Evolutionary conservation across 106 monocot species (phyloP), one percentile per base, ranked within the genome.

Genomic region (Posidonia australis): DNA sequence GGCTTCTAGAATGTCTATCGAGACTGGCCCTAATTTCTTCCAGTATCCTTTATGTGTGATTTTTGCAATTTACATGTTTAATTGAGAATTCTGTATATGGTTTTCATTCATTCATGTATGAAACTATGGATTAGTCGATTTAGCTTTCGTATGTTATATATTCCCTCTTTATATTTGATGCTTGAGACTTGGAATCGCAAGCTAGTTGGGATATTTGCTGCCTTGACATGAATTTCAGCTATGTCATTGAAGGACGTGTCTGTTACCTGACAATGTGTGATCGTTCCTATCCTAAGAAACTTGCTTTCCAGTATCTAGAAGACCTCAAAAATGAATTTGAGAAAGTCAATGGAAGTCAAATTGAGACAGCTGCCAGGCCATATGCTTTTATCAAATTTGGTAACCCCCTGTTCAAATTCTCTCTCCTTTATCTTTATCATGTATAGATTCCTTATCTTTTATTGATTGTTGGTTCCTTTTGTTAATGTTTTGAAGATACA

Each of bases 231-330:
- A 42, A 31, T 79, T 58, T 66, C 62, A 96, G 94, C 58, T 96
- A 96, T 66, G 90, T 87, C 54, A 96, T 96, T 68, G 94, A 96
- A 77, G 90, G 86, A 24, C 90, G 86, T 67, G 94, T 96, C 56
- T 96, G 94, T 72, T 96, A 96, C 79, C 74, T 96, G 60, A 96
- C 94, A 74, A 84, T 96, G 86, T 96, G 94, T 79, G 94, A 96
- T 67, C 89, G 90, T 26, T 86, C 90, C 60, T 96, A 96, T 67
- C 94, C 94, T 60, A 96, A 90, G 78, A 96, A 96, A 64, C 90
- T 96, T 70, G 89, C 89, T 77, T 96, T 96, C 62, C 94, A 96
- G 67, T 96, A 96, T 64, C 76, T 96, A 51, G 94, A 96, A 52
- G 94, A 96, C 68, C 86, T 96, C 53, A 96, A 96, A 77, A 90